Base-by-base conservation (phyloP, 345 rosid species). In the Corchorus capsularis region DNA sequence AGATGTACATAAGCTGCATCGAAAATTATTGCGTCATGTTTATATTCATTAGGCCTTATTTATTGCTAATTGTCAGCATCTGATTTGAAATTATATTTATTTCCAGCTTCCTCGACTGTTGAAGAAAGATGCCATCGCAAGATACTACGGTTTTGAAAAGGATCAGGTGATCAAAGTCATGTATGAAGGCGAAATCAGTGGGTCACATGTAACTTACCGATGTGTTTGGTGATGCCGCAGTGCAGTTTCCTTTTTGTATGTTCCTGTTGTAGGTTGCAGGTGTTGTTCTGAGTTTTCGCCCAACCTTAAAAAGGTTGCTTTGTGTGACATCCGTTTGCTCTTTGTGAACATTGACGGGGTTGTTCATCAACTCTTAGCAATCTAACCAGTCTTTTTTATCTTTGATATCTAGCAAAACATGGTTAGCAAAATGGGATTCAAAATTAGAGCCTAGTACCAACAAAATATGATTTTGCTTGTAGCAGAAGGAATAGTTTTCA, bases 61-160 rank as follows among this genome's bases (percentile, higher is more conserved):
- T 41, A 15, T 52, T 17, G 22, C 20, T 49, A 39, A 22, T 57
- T 46, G 45, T 4, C 20, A 53, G 37, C n/a, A 70, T 53, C 49
- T 70, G 49, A 70, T n/a, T 34, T n/a, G 49, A 17, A 32, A 11
- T 27, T 75, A 4, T 53, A 49, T 27, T 5, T 53, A 41, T 6
- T 64, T 16, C n/a, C 83, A 94, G 96, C 91, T 94, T 59, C 98
- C 96, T 17, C 78, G 87, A 62, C 77, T 94, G 86, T 77, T 83
- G 41, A 75, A 73, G 78, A 79, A 68, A 0, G 96, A 94, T 72
- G 85, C 89, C 12, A 86, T 82, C 34, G 91, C 87, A 14, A 71
- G 85, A 62, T 89, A 92, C 66, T 91, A 89, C 59, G 96, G 93
- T 77, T 85, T 90, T 15, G 79, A 89, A 88, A 87, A 78, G 86